Evolutionary conservation across 1,284 basidiomycete genomes (phyloP), one percentile per base, ranked within the genome.

Genomic region (Moesziomyces aphidis): DNA sequence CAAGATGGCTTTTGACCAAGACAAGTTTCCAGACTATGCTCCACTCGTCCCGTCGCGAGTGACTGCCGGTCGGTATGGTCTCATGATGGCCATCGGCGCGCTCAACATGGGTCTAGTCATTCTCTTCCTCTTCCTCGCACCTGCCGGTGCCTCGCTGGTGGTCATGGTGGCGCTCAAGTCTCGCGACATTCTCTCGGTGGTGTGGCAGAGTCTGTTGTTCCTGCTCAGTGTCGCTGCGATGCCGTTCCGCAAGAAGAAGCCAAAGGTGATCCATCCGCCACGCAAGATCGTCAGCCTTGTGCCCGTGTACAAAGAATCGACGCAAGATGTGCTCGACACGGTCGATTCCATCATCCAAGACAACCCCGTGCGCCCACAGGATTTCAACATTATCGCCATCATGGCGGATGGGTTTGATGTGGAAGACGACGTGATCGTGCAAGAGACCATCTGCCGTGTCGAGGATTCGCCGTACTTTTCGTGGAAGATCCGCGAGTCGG

Each of bases 321-420:
- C 66, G 4, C 61, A 69, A 36, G 61, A 69, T 22, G 56, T 69
- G 11, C 57, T 69, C 36, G 61, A 63, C 31, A 69, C 66, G 22
- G 61, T 69, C 39, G 66, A 69, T 26, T 69, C 66, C 11, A 69
- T 69, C 49, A 63, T 69, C 46, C 36, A 50, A n/a, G 66, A 69
- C 49, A 69, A 63, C 21, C 55, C 48, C 0, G 55, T 69, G 1
- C 51, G 56, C 4, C 43, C 50, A 8, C 50, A 55, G 19, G 61
- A 69, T 22, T 63, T 63, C 39, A 69, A 63, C 49, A 63, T 63
- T 28, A 69, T 69, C 39, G 55, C 55, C 42, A 69, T 69, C 49
- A 55, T 69, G 55, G 66, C 66, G 5, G 66, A 69, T 45, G 66
- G 66, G 4, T 69, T 69, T 21, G 61, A 63, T 26, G 66, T 69